Evolutionary conservation across 108 stramenopile genomes (phyloP), one percentile per base, ranked within the genome.

Genomic region (Parietichytrium sp.): DNA sequence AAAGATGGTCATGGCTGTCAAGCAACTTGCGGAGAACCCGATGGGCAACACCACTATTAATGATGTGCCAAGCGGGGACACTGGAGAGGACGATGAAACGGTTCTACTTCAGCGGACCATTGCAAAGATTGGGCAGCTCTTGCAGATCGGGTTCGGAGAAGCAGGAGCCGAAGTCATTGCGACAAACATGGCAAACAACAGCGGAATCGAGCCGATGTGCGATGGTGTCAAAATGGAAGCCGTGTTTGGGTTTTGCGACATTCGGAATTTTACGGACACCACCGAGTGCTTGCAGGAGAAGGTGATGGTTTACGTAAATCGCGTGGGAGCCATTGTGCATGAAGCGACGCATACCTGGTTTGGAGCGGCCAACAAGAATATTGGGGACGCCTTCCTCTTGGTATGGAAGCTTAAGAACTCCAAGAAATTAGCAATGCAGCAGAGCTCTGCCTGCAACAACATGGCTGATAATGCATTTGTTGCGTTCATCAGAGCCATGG

Each of bases 281-380:
- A 91, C 96, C 3, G 92, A 92, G 49, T 87, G 83, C 16, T 88
- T 97, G 26, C 93, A 92, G 61, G 93, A 92, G 47, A 95, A 96
- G 78, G 94, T 98, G 31, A 96, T 96, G 94, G 89, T 93, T 55
- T 88, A 96, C 27, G 96, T 98, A 54, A 98, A 98, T 86, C 92
- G 93, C 78, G 92, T 98, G 79, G 97, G 95, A 23, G 83, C 83
- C 30, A 92, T 98, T 26, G 88, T 98, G 36, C 97, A 98, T 84
- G 90, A 89, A 55, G 94, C 95, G 81, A 89, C 93, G 3, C 94
- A 93, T 83, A 86, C 93, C 47, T 96, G 94, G 78, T 89, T 86
- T 18, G 97, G 97, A 1, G 93, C 95, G 54, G 95, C 96, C 82
- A 98, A 98, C 86, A 96, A 96, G 87, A 98, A 98, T 88, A 92